These are phyloP conservation scores for Ogataea sp. DNA, from an alignment of 805 yeast species.

Conservation along the genomic window DNA sequence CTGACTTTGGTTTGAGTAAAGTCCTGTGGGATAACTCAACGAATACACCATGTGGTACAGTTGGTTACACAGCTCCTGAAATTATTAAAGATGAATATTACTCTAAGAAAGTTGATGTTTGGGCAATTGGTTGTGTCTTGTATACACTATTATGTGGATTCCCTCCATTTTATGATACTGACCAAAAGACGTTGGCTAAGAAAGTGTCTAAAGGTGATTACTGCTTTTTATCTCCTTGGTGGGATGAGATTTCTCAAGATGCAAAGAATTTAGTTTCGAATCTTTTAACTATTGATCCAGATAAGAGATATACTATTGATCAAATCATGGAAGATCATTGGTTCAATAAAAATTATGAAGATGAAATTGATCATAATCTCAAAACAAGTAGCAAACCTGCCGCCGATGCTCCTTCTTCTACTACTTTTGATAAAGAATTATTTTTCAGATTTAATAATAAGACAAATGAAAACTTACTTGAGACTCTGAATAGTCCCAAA, in stretches of 20 bases:
- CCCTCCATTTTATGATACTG: slow-evolving; percentile 72
- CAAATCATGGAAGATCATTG: slow-evolving; percentile 68
- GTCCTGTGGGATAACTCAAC: slow-evolving; percentile 42
- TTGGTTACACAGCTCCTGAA: slow-evolving; percentile 71
- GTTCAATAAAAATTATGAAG: slow-evolving; percentile 30
- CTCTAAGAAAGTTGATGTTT: slow-evolving; percentile 61
- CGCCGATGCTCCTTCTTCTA: slow-evolving; percentile 21
- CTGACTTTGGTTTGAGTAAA: slow-evolving; percentile 66
- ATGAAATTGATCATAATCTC: slow-evolving; percentile 3
- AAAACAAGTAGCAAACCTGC: slow-evolving; percentile 7
- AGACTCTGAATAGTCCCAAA: not conserved
- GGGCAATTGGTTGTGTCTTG: slow-evolving; percentile 68
- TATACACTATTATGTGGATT: slow-evolving; percentile 66
- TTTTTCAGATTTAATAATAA: slow-evolving; percentile 18
- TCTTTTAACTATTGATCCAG: slow-evolving; percentile 63
- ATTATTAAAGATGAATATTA: slow-evolving; percentile 53
- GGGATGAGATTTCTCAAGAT: slow-evolving; percentile 71
- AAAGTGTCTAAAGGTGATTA: slow-evolving; percentile 68
- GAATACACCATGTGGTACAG: slow-evolving; percentile 71
- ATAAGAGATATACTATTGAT: slow-evolving; percentile 56
- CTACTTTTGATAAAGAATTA: slow-evolving; percentile 19
- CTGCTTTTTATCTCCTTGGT: slow-evolving; percentile 76
- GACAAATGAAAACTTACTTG: not conserved
- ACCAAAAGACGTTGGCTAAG: slow-evolving; percentile 49
- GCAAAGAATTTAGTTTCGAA: slow-evolving; percentile 64